These are phyloP conservation scores for Clausena lansium DNA, from an alignment of 345 rosid genomes.

Conservation along the genomic window DNA sequence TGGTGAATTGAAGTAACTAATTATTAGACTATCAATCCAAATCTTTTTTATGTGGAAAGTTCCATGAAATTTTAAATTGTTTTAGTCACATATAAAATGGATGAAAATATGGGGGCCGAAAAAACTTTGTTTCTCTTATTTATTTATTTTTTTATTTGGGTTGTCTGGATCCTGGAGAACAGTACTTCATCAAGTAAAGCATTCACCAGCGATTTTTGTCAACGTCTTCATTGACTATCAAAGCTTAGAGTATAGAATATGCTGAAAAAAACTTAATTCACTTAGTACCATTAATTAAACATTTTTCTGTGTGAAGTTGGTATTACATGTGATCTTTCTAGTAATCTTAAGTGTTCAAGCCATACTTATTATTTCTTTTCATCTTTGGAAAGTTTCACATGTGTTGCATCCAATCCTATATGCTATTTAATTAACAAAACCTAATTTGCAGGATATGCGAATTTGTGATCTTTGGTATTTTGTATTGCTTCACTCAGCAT, in stretches of 20 bases:
- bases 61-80: background rate
- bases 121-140: background rate
- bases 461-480: background rate
- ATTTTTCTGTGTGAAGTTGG: background rate
- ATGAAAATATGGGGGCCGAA: background rate
- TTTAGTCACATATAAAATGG: background rate
- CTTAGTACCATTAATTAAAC: background rate
- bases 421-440: background rate
- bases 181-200: background rate
- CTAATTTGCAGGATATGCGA: background rate
- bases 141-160: background rate
- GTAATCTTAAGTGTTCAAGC: background rate
- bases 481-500: background rate
- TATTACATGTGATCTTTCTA: background rate
- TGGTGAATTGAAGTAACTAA: too few species aligned
- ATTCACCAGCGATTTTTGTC: background rate
- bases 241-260: background rate
- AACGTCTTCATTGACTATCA: background rate
- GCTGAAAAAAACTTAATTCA: background rate
- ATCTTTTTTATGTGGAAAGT: background rate
- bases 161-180: background rate
- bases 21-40: too few species aligned
- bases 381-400: background rate
- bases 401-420: background rate
- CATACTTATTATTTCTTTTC: background rate